A percentile compares a stretch with the other conserved stretches of the same genome.
phyloP scores from a whole-genome alignment of 306 rosid genomes.

The Begonia fuchsioides region DNA sequence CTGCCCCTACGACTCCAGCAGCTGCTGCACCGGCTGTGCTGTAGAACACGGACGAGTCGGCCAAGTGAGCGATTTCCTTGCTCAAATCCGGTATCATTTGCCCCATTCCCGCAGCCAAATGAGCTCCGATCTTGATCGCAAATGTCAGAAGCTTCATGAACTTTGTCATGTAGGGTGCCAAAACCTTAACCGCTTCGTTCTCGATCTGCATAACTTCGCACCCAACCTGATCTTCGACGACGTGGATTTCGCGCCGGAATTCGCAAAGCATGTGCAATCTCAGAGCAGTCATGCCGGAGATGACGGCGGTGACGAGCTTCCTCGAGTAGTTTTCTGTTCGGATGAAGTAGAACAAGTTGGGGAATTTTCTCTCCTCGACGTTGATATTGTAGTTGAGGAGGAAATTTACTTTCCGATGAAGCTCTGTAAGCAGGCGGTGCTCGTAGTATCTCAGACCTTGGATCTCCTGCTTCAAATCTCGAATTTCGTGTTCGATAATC shows the following conservation, averaged over 20 bases:
- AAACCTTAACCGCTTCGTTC: constrained; percentile 47
- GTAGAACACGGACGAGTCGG: constrained; percentile 45
- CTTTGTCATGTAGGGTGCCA: constrained; percentile 85
- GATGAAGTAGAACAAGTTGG: constrained; percentile 78
- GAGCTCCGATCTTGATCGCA: constrained; percentile 95
- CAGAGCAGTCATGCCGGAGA: constrained; percentile 78
- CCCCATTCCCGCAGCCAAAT: constrained; percentile 84
- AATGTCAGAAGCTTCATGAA: constrained; percentile 80
- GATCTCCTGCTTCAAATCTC: constrained; percentile 91
- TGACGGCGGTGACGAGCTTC: constrained; percentile 55
- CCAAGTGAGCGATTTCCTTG: constrained; percentile 75
- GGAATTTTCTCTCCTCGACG: constrained; percentile 87
- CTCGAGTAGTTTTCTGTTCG: constrained; percentile 82
- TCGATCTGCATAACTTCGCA: constrained; percentile 91
- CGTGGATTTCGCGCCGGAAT: constrained; percentile 79
- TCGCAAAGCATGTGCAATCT: constrained; percentile 88
- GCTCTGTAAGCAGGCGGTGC: constrained; percentile 71
- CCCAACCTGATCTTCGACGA: constrained; percentile 81
- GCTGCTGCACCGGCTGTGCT: constrained; percentile 69
- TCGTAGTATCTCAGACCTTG: constrained; percentile 89
- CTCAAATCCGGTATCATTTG: constrained; percentile 91
- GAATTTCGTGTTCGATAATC: constrained; percentile 90
- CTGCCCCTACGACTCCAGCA: constrained; percentile 51
- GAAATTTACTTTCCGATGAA: constrained; percentile 67
- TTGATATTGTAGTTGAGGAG: constrained; percentile 71